Evolutionary conservation across 148 eudicot species (phyloP).

Genomic region (Dianthus caryophyllus): DNA sequence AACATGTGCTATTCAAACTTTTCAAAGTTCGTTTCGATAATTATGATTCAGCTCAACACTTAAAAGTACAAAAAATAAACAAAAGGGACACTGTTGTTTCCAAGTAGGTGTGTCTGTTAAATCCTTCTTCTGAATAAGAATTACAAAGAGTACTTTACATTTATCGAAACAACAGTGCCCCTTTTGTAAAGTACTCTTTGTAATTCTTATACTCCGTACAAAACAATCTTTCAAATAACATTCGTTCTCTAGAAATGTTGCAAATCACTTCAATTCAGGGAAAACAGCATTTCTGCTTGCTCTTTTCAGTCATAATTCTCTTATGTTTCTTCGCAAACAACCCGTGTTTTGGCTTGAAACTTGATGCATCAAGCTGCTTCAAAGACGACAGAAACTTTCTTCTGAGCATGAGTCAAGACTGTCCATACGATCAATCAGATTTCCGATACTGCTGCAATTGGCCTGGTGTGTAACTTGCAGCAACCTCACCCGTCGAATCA

Average conservation of each 20-base stretch:
- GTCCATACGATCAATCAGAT: background rate
- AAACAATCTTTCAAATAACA: background rate
- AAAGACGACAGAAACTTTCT: constrained; percentile 11
- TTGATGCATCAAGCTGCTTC: constrained; percentile 4
- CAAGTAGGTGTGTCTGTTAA: background rate
- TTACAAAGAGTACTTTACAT: no score
- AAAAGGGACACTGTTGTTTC: no score
- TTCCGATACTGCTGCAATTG: constrained; percentile 16
- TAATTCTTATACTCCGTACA: no score
- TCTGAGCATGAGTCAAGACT: background rate
- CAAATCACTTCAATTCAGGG: background rate
- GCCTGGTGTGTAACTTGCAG: constrained; percentile 21
- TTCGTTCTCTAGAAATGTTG: background rate
- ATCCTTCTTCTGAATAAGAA: background rate
- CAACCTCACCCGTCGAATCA: constrained; percentile 10
- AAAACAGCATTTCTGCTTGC: background rate
- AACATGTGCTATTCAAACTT: no score
- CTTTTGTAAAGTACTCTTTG: no score
- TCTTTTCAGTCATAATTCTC: constrained; percentile 7
- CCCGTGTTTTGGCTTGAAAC: background rate
- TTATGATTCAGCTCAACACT: no score
- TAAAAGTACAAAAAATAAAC: no score
- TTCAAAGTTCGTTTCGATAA: no score
- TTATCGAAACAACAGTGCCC: no score
- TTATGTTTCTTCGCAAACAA: background rate